Percentiles rank a stretch among this genome's conserved stretches.
Conservation (phyloP, 75 land plant genomes). For the Gnetum montanum region DNA sequence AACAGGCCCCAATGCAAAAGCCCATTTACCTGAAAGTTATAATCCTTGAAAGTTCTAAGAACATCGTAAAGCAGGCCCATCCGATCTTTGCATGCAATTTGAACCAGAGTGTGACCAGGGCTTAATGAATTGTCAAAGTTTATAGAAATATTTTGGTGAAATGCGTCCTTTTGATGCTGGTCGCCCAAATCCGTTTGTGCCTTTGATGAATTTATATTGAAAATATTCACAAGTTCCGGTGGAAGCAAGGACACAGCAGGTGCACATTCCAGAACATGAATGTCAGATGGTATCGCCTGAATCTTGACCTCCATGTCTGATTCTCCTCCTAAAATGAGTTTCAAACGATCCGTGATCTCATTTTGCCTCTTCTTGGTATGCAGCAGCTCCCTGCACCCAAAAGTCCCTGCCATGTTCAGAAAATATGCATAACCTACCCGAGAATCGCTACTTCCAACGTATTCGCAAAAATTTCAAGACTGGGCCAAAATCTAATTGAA, state of each 20-base stretch:
- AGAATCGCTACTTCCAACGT: not conserved
- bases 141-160: slow-evolving; percentile 14
- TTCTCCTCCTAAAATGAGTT: slow-evolving; percentile 29
- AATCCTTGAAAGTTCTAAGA: slow-evolving; percentile 75
- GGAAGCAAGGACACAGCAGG: slow-evolving; percentile 34
- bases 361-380: slow-evolving; percentile 44
- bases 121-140: slow-evolving; percentile 63
- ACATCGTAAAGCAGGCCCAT: slow-evolving; percentile 86
- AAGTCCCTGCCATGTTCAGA: not conserved
- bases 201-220: slow-evolving; percentile 15
- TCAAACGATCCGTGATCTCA: slow-evolving; percentile 32
- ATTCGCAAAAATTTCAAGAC: not conserved
- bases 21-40: slow-evolving; percentile 59
- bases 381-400: slow-evolving; percentile 38
- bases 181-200: not conserved
- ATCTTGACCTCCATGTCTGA: slow-evolving; percentile 38
- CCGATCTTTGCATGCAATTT: slow-evolving; percentile 63
- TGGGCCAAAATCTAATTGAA: not conserved
- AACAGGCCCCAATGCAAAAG: not conserved
- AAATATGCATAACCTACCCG: not conserved
- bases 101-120: slow-evolving; percentile 70
- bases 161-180: slow-evolving; percentile 1
- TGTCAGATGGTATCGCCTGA: slow-evolving; percentile 32
- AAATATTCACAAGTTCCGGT: slow-evolving; percentile 33
- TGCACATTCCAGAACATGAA: slow-evolving; percentile 31